phyloP scores from a whole-genome alignment of 441 rosid species.

The Croton laevigatus region DNA sequence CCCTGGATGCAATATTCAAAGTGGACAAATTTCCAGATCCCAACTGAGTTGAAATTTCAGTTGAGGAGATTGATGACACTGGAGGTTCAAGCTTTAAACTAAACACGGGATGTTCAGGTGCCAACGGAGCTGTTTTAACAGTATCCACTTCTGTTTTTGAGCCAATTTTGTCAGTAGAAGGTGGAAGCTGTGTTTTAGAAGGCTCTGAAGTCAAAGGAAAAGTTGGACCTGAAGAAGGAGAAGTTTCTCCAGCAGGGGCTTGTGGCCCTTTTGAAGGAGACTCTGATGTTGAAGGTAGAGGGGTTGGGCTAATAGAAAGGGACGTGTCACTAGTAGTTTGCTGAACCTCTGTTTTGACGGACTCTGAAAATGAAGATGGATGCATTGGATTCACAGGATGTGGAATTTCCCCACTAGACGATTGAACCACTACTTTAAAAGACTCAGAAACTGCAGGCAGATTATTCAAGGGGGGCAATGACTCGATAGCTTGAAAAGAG shows the following conservation, averaged over 20 bases:
- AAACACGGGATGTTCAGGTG: constrained; percentile 30
- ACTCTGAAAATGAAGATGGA: constrained; percentile 4
- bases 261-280: constrained; percentile 27
- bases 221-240: constrained; percentile 1
- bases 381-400: constrained; percentile 1
- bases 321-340: not conserved
- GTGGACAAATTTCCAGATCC: constrained; percentile 38
- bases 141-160: constrained; percentile 29
- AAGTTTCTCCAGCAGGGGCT: not conserved
- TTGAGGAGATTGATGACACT: constrained; percentile 34
- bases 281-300: constrained; percentile 31
- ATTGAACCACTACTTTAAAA: constrained; percentile 25
- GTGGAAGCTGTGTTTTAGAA: constrained; percentile 30
- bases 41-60: constrained; percentile 35
- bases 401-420: constrained; percentile 5
- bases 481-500: constrained; percentile 35
- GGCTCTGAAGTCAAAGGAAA: not conserved
- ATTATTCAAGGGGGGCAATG: constrained; percentile 21
- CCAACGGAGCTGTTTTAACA: constrained; percentile 27
- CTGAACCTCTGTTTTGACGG: constrained; percentile 21
- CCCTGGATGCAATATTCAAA: constrained; percentile 30
- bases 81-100: constrained; percentile 45
- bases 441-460: constrained; percentile 33
- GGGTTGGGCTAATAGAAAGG: constrained; percentile 5
- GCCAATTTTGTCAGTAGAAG: constrained; percentile 24